Percentiles rank a stretch among this genome's conserved stretches.
Conservation (phyloP, 2,329 filamentous ascomycete species). For the Alternaria gansuensis region DNA sequence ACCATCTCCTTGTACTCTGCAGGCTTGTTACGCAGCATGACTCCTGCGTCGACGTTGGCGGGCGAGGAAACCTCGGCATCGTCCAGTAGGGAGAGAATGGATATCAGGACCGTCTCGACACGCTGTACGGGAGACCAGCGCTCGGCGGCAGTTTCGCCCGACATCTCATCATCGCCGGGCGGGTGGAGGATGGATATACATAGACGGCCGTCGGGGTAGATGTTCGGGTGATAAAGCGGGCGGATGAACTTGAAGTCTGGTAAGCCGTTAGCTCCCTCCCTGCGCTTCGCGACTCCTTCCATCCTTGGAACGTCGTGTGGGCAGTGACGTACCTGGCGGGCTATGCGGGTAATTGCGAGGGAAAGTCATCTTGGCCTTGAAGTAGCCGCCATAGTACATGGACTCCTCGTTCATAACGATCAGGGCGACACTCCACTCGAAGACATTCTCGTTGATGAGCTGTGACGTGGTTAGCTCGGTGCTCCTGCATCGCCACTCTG, state of each 20-base stretch:
- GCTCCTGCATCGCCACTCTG: constrained; percentile 22
- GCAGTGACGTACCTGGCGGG: constrained; percentile 68
- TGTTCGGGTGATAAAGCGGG: constrained; percentile 89
- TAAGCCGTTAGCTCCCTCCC: constrained; percentile 16
- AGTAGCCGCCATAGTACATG: constrained; percentile 90
- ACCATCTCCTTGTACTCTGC: constrained; percentile 75
- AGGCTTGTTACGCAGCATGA: constrained; percentile 80
- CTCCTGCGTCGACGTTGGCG: constrained; percentile 91
- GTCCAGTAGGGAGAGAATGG: constrained; percentile 88
- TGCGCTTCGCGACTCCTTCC: constrained; percentile 6
- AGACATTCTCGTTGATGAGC: constrained; percentile 82
- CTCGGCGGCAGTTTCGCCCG: constrained; percentile 87
- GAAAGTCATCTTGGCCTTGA: constrained; percentile 90
- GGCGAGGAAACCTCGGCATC: constrained; percentile 93
- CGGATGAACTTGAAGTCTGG: constrained; percentile 81
- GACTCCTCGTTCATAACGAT: constrained; percentile 94
- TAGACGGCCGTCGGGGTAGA: constrained; percentile 87
- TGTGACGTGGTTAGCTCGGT: constrained; percentile 53
- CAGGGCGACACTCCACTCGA: constrained; percentile 86
- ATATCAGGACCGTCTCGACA: constrained; percentile 93
- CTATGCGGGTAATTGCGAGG: constrained; percentile 87
- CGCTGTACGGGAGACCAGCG: constrained; percentile 95
- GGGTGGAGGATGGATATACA: constrained; percentile 97
- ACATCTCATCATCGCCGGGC: constrained; percentile 91
- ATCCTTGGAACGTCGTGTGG: background rate